Conservation (phyloP, 2,329 filamentous ascomycete genomes). For the Byssoonygena ceratinophila region DNA sequence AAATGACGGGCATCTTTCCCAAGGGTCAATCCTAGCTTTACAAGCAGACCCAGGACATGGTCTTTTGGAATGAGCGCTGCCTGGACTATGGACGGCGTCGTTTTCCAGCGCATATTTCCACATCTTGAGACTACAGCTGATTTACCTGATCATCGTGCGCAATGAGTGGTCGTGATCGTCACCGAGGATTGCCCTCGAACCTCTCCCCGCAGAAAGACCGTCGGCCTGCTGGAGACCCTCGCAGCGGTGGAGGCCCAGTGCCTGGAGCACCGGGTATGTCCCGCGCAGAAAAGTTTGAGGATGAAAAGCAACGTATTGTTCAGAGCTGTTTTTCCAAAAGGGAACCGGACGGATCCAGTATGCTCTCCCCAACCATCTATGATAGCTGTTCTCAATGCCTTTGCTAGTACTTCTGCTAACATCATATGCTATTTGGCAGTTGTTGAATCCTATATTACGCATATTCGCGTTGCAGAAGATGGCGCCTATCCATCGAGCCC, state of each 20-base stretch:
- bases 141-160: conserved; percentile 7
- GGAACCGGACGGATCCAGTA: conserved; percentile 76
- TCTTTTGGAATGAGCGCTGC: neutral
- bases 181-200: conserved; percentile 25
- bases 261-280: conserved; percentile 28
- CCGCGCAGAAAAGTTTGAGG: conserved; percentile 78
- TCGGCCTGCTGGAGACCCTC: conserved; percentile 27
- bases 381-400: neutral
- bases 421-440: neutral
- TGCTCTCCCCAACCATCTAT: conserved; percentile 7
- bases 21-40: neutral
- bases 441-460: conserved; percentile 92
- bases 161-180: conserved; percentile 32
- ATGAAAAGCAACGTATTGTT: conserved; percentile 89
- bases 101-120: neutral
- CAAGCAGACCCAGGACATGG: neutral
- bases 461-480: conserved; percentile 85
- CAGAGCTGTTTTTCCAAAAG: conserved; percentile 89
- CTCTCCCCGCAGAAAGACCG: conserved; percentile 25
- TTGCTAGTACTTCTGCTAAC: neutral
- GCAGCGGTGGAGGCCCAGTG: conserved; percentile 23
- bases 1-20: neutral
- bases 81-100: neutral
- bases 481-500: conserved; percentile 70
- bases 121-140: neutral